Evolutionary conservation across 2,329 filamentous ascomycete genomes (phyloP).

Genomic region (Trichoderma atrobrunneum): DNA sequence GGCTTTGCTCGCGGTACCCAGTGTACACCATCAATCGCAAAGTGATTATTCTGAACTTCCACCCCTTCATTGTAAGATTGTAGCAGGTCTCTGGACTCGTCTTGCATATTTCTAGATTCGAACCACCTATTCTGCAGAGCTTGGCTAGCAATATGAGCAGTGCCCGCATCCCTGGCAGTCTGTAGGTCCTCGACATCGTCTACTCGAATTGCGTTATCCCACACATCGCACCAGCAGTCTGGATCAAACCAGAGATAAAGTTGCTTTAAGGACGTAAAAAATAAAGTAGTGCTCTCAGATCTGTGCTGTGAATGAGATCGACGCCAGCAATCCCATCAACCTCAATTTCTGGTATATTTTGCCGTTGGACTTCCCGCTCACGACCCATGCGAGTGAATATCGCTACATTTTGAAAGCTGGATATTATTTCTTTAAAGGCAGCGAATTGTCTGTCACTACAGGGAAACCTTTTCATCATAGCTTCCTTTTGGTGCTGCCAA

Average conservation of each 20-base stretch:
- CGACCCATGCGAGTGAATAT: background rate
- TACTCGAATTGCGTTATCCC: background rate
- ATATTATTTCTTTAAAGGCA: background rate
- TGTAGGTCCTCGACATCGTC: background rate
- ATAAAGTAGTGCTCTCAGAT: background rate
- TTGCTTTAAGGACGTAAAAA: background rate
- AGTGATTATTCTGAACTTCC: background rate
- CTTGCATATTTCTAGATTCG: background rate
- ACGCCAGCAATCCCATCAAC: background rate
- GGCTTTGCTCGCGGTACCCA: background rate
- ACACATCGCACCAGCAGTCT: background rate
- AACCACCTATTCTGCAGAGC: background rate
- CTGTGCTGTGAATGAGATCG: background rate
- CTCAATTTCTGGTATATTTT: background rate
- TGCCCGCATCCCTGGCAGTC: background rate
- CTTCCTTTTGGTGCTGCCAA: background rate
- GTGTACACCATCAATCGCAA: background rate
- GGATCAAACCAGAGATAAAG: background rate
- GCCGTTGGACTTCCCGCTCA: background rate
- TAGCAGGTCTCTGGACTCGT: background rate
- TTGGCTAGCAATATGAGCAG: background rate
- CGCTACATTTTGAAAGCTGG: background rate
- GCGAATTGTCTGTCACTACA: background rate
- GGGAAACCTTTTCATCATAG: background rate
- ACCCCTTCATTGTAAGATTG: background rate